These are phyloP conservation scores for Fusarium setosum DNA, from an alignment of 2,329 filamentous ascomycete species.

Conservation along the genomic window DNA sequence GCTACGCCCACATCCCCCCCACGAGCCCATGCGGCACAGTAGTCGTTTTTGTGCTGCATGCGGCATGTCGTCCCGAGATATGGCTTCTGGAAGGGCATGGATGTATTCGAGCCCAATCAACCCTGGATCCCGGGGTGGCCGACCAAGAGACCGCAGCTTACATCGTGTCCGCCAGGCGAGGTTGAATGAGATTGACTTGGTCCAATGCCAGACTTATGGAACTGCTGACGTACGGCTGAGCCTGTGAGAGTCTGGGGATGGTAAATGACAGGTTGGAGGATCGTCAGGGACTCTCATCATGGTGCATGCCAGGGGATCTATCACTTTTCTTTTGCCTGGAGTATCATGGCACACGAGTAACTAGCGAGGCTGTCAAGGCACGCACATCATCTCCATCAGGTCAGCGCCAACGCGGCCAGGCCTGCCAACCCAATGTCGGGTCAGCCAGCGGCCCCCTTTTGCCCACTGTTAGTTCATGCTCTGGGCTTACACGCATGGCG, in stretches of 20 bases:
- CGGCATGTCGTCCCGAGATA: conserved; percentile 18
- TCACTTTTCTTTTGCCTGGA: conserved; percentile 8
- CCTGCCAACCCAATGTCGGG: conserved; percentile 4
- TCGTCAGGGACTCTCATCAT: conserved; percentile 24
- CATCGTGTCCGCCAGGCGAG: not conserved
- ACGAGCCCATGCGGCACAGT: conserved; percentile 22
- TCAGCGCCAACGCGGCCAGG: not conserved
- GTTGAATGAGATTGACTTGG: not conserved
- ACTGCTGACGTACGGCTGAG: not conserved
- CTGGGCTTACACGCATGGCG: conserved; percentile 19
- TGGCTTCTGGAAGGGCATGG: conserved; percentile 29
- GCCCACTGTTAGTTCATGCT: not conserved
- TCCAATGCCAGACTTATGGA: not conserved
- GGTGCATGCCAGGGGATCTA: not conserved
- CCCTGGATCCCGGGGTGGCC: conserved; percentile 13
- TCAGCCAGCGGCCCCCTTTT: conserved; percentile 1
- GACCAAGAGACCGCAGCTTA: conserved; percentile 8
- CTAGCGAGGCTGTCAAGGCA: not conserved
- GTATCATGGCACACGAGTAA: not conserved
- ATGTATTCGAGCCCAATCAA: conserved; percentile 36
- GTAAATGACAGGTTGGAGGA: conserved; percentile 6
- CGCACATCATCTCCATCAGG: conserved; percentile 4
- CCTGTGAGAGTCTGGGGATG: not conserved
- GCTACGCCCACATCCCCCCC: conserved; percentile 23
- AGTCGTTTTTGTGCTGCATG: conserved; percentile 17